phyloP scores from a whole-genome alignment of 1,284 basidiomycete genomes.

The Dichomitus squalens region DNA sequence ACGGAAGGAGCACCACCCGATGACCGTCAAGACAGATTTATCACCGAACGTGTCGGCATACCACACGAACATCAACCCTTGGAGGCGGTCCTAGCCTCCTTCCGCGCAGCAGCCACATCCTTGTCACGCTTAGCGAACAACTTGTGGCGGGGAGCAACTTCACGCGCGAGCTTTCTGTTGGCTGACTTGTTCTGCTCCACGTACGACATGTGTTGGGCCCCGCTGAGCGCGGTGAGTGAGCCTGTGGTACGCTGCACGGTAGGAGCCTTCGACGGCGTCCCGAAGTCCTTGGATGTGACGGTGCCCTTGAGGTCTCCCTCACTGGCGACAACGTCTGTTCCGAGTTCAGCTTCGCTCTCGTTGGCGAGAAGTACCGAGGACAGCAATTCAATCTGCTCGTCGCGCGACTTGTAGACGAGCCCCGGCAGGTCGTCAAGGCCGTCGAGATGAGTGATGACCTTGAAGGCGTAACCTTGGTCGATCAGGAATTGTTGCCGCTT shows the following conservation, averaged over 20 bases:
- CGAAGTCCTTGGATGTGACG: conserved; percentile 78
- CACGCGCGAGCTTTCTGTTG: conserved; percentile 82
- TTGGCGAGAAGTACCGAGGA: conserved; percentile 91
- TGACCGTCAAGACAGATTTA: neutral
- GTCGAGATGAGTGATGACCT: conserved; percentile 97
- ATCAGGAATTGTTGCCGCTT: conserved; percentile 99
- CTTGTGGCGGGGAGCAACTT: conserved; percentile 69
- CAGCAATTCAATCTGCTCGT: conserved; percentile 95
- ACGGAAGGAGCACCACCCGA: neutral
- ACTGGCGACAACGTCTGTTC: conserved; percentile 75
- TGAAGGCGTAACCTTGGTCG: conserved; percentile 98
- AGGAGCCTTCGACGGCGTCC: conserved; percentile 57
- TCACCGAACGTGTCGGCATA: neutral
- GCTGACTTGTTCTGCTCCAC: conserved; percentile 90
- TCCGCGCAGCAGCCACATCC: conserved; percentile 59
- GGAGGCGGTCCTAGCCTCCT: conserved; percentile 44
- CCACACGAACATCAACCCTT: conserved; percentile 5
- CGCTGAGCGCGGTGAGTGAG: conserved; percentile 82
- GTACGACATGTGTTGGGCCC: conserved; percentile 89
- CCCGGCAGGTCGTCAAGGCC: conserved; percentile 87
- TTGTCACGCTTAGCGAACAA: conserved; percentile 83
- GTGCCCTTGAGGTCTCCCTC: conserved; percentile 83
- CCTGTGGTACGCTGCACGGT: conserved; percentile 84
- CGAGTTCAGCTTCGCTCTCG: conserved; percentile 89
- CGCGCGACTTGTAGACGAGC: conserved; percentile 88